These are phyloP conservation scores for Peterozyma xylosa DNA, from an alignment of 805 yeast genomes.

Conservation along the genomic window DNA sequence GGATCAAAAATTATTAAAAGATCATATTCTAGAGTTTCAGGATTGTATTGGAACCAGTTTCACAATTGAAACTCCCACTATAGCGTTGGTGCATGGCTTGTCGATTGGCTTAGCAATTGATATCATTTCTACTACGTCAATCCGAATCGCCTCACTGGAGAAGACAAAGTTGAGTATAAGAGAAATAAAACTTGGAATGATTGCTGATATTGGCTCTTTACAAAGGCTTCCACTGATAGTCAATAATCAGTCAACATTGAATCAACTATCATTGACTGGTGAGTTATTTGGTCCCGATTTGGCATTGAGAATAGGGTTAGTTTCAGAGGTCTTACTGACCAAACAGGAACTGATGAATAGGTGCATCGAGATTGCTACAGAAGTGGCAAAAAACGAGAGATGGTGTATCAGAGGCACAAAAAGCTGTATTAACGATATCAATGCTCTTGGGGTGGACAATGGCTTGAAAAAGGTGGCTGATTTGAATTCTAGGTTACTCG, in stretches of 20 bases:
- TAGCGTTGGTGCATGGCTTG: conserved; percentile 59
- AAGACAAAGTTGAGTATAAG: conserved; percentile 45
- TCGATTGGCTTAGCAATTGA: conserved; percentile 64
- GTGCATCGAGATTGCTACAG: conserved; percentile 42
- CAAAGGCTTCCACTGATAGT: conserved; percentile 55
- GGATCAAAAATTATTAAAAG: conserved; percentile 20
- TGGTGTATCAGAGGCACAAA: conserved; percentile 67
- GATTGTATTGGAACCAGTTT: conserved; percentile 41
- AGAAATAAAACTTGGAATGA: conserved; percentile 66
- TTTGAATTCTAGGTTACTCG: conserved; percentile 31
- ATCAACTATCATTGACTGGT: conserved; percentile 58
- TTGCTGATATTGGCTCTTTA: conserved; percentile 74
- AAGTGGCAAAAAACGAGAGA: conserved; percentile 36
- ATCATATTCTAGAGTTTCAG: conserved; percentile 51
- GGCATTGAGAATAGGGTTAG: conserved; percentile 50
- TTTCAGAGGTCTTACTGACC: conserved; percentile 33
- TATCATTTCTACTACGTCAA: conserved; percentile 48
- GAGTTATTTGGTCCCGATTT: conserved; percentile 44
- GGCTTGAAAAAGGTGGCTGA: conserved; percentile 48
- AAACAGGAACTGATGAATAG: conserved; percentile 39
- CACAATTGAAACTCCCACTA: conserved; percentile 50
- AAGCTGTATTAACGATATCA: conserved; percentile 35
- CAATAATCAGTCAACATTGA: conserved; percentile 48
- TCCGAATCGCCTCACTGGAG: conserved; percentile 49
- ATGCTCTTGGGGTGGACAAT: conserved; percentile 29